A percentile compares a stretch with the other conserved stretches of the same genome.
Conservation (phyloP, 257 asterid species). For the Solanum neorickii region DNA sequence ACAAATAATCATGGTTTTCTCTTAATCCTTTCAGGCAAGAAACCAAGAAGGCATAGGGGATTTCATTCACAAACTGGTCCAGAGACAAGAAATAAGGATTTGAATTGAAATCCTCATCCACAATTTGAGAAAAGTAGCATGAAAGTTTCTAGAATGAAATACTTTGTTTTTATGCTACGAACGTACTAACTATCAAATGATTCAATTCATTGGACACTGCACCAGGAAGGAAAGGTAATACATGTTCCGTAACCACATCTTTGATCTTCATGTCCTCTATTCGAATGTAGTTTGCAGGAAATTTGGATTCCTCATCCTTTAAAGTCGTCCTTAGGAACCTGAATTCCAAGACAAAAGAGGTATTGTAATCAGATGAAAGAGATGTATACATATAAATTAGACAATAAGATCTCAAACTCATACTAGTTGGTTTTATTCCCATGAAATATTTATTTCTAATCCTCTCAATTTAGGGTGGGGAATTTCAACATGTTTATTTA, state of each 20-base stretch:
- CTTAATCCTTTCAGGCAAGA: constrained; percentile 5
- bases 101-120: background rate
- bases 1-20: too few species aligned
- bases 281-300: background rate
- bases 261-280: background rate
- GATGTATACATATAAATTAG: background rate
- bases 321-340: too few species aligned
- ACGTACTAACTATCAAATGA: constrained; percentile 15
- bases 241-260: constrained; percentile 3
- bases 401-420: too few species aligned
- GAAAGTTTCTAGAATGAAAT: constrained; percentile 22
- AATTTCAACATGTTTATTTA: too few species aligned
- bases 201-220: constrained; percentile 35
- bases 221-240: constrained; percentile 38
- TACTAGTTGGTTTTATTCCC: background rate
- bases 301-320: background rate
- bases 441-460: too few species aligned
- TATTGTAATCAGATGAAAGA: background rate
- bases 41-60: constrained; percentile 4
- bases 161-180: constrained; percentile 20
- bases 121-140: constrained; percentile 20
- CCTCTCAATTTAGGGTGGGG: too few species aligned
- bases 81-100: background rate
- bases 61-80: constrained; percentile 8
- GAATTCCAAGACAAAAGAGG: background rate